Conservation (phyloP, 176 grass and related monocot genomes). For the Oryza australiensis region DNA sequence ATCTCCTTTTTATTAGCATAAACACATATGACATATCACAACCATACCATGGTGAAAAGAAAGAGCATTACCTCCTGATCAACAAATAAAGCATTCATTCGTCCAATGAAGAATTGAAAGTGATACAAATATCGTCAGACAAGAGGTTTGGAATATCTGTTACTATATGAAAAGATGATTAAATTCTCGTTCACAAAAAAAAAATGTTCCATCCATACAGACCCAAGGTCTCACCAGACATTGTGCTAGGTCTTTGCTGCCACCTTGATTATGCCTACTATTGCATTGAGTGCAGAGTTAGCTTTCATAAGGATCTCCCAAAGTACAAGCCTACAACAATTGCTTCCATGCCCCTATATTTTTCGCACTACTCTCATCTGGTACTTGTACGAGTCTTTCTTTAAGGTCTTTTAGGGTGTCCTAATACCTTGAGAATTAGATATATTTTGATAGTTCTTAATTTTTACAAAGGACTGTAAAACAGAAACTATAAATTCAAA, state of each 20-base stretch:
- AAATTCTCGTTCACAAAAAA: background rate
- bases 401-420: background rate
- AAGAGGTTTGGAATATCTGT: background rate
- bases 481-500: background rate
- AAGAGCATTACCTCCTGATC: background rate
- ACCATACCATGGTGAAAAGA: background rate
- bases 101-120: background rate
- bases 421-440: background rate
- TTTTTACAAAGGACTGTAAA: background rate
- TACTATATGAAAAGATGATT: background rate
- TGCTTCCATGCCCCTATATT: background rate
- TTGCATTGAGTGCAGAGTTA: background rate
- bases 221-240: background rate
- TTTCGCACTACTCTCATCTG: background rate
- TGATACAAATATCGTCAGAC: background rate
- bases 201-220: background rate
- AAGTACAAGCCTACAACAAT: background rate
- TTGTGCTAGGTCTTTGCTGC: background rate
- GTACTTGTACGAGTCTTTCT: background rate
- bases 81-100: background rate
- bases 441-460: background rate
- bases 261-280: background rate
- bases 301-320: background rate
- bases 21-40: background rate
- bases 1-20: background rate